Evolutionary conservation across 2,329 filamentous ascomycete species (phyloP), one percentile per base, ranked within the genome.

Genomic region (Madurella fahalii): DNA sequence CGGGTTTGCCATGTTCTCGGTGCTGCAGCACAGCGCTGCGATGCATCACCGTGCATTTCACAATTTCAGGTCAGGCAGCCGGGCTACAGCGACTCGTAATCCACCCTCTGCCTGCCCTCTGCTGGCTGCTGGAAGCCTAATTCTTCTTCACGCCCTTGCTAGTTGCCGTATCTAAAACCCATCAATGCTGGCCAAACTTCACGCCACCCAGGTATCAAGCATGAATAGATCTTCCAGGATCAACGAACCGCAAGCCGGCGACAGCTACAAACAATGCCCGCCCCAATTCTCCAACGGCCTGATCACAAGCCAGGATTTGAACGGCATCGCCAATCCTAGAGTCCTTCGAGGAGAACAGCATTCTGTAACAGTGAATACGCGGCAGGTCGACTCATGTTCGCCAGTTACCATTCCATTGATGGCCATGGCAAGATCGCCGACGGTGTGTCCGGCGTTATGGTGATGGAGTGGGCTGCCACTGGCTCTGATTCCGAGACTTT

Each of bases 291-390:
- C 78, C 32, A 75, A 76, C 58, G 80, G 83, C 63, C 71, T 79
- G 45, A 81, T 78, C n/a, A 83, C 80, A 13, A 77, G 79, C 56
- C 75, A 77, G 54, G 80, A 83, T 61, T 68, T 84, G 54, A 77
- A 79, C 61, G 74, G 76, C 56, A 72, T 79, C 61, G 77, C 75
- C 47, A 83, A 81, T 52, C 53, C 67, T 18, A 64, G 71, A 25
- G 63, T 37, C 7, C n/a, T 46, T 4, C 31, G 34, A 7, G 17
- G 34, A 20, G 40, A 47, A 16, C 30, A 34, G 4, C 18, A 13
- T 5, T 18, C 18, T 17, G 9, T 18, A 4, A 32, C 20, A 42
- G 13, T 15, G 9, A 43, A 43, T 11, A 12, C 40, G 18, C 13
- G 40, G 9, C 12, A 39, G 30, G 2, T n/a, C 17, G n/a, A 42